Conservation (phyloP, 441 rosid genomes). For the Biscutella laevigata region DNA sequence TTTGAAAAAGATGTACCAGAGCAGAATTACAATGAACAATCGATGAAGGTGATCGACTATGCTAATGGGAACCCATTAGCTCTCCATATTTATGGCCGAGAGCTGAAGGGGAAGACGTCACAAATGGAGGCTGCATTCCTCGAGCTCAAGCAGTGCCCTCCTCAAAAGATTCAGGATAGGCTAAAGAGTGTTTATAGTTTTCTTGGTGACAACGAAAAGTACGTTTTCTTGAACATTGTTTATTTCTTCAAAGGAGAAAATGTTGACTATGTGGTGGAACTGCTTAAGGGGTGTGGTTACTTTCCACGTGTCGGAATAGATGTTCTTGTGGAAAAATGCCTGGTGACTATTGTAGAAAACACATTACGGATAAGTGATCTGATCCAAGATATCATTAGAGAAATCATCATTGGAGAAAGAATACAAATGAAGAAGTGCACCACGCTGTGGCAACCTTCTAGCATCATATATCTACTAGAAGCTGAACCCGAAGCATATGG, state of each 20-base stretch:
- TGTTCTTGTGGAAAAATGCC: slow-evolving; percentile 6
- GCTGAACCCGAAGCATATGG: background rate
- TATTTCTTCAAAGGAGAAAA: slow-evolving; percentile 24
- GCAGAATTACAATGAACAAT: background rate
- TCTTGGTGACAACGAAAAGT: slow-evolving; percentile 21
- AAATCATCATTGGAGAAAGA: background rate
- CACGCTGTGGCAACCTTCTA: slow-evolving; percentile 4
- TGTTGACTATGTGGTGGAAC: slow-evolving; percentile 7
- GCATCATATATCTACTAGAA: slow-evolving; percentile 1
- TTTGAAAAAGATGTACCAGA: background rate
- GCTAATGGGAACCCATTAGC: slow-evolving; percentile 26
- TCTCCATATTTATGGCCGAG: slow-evolving; percentile 3
- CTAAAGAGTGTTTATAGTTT: slow-evolving; percentile 19
- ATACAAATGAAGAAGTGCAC: background rate
- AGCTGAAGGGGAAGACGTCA: background rate
- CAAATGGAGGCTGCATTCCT: slow-evolving; percentile 1
- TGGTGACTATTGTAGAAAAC: slow-evolving; percentile 1
- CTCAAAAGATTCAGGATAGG: background rate
- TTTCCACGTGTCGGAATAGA: slow-evolving; percentile 17
- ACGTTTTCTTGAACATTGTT: slow-evolving; percentile 29
- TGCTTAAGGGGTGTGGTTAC: slow-evolving; percentile 8
- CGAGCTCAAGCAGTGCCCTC: slow-evolving; percentile 2
- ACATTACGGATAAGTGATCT: background rate
- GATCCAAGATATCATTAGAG: background rate
- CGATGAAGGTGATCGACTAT: slow-evolving; percentile 12